Conservation (phyloP, 441 rosid species). For the Erodium texanum region DNA sequence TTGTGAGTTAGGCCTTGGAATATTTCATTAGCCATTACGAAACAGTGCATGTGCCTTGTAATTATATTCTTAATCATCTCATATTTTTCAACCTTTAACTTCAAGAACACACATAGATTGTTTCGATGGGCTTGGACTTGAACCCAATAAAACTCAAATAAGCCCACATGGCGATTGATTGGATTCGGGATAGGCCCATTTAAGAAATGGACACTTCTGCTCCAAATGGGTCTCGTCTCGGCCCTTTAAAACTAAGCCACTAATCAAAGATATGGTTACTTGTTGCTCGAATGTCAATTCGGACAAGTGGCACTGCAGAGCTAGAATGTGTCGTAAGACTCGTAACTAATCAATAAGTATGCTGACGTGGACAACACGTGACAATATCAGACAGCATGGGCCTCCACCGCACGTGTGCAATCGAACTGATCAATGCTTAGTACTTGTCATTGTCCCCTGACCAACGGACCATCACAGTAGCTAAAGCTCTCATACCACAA, state of each 20-base stretch:
- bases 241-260: neutral
- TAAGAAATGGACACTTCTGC: no score
- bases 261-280: neutral
- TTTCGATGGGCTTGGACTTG: neutral
- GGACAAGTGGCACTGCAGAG: neutral
- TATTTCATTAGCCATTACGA: neutral
- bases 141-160: neutral
- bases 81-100: neutral
- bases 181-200: no score
- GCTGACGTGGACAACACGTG: neutral
- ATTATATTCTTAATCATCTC: neutral
- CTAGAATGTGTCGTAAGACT: neutral
- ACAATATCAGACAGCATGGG: neutral
- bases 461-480: neutral
- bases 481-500: no score
- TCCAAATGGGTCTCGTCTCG: no score
- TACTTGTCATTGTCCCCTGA: neutral
- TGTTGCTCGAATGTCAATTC: neutral
- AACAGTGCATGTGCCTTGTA: no score
- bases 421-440: neutral
- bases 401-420: neutral
- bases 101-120: no score
- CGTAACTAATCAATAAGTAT: no score
- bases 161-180: neutral
- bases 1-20: neutral